Conservation (phyloP, 2,329 filamentous ascomycete genomes). For the Colletotrichum sp. region DNA sequence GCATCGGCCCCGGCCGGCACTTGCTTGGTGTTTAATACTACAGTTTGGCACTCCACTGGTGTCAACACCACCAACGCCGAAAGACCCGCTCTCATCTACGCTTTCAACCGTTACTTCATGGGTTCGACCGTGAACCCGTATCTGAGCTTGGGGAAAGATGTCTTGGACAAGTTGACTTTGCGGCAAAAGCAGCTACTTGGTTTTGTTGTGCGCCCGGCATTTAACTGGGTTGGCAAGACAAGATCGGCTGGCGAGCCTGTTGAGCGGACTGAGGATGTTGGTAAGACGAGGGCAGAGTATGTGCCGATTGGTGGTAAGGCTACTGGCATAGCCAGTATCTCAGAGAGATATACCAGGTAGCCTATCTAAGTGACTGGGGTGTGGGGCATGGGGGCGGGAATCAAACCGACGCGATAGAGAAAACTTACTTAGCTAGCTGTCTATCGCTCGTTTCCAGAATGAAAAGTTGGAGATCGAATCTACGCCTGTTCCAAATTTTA, state of each 20-base stretch:
- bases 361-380: background rate
- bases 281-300: background rate
- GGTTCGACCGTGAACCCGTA: background rate
- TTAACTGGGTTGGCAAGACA: background rate
- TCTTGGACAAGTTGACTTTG: background rate
- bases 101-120: background rate
- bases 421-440: background rate
- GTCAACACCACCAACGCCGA: background rate
- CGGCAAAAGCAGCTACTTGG: background rate
- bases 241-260: background rate
- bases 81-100: background rate
- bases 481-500: background rate
- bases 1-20: background rate
- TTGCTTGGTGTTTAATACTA: background rate
- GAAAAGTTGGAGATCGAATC: background rate
- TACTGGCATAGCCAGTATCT: background rate
- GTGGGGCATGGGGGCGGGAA: background rate
- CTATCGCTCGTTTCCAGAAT: background rate
- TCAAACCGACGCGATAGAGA: background rate
- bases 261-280: background rate
- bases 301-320: background rate
- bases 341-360: background rate
- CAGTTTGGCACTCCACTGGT: background rate
- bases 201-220: background rate
- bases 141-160: background rate